A percentile compares a stretch with the other conserved stretches of the same genome.
These are phyloP conservation scores for Vigna hirtella DNA, from an alignment of 306 rosid genomes.

Conservation along the genomic window DNA sequence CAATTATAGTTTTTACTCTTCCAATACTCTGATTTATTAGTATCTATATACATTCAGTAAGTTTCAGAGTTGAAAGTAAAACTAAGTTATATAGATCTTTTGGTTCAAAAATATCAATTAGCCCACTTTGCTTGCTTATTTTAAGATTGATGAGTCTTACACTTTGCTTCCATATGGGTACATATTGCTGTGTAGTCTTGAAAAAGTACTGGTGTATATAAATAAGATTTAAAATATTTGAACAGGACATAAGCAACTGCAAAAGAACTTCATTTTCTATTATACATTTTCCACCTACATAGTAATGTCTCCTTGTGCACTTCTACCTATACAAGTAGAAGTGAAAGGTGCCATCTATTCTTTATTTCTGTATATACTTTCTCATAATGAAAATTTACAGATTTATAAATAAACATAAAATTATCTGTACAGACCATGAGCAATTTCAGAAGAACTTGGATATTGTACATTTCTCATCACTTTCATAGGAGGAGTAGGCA, in stretches of 20 bases:
- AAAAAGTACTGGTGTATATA: too few relatives aligned
- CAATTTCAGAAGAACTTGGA: background rate
- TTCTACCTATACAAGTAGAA: background rate
- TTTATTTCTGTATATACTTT: background rate
- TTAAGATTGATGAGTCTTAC: too few relatives aligned
- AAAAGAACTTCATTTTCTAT: background rate
- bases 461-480: constrained; percentile 3
- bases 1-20: too few relatives aligned
- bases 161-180: too few relatives aligned
- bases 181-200: too few relatives aligned
- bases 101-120: too few relatives aligned
- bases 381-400: constrained; percentile 18
- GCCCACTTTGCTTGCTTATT: too few relatives aligned
- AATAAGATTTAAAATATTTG: background rate
- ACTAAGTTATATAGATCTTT: too few relatives aligned
- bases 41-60: too few relatives aligned
- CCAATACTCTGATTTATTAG: too few relatives aligned
- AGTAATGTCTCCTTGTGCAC: background rate
- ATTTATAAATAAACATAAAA: background rate
- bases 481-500: background rate
- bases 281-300: background rate
- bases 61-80: too few relatives aligned
- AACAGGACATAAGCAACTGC: background rate
- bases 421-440: background rate
- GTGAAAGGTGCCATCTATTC: background rate